Evolutionary conservation across 495 filamentous ascomycete genomes (phyloP), one percentile per base, ranked within the genome.

Genomic region (Penicillium simplicissimum): DNA sequence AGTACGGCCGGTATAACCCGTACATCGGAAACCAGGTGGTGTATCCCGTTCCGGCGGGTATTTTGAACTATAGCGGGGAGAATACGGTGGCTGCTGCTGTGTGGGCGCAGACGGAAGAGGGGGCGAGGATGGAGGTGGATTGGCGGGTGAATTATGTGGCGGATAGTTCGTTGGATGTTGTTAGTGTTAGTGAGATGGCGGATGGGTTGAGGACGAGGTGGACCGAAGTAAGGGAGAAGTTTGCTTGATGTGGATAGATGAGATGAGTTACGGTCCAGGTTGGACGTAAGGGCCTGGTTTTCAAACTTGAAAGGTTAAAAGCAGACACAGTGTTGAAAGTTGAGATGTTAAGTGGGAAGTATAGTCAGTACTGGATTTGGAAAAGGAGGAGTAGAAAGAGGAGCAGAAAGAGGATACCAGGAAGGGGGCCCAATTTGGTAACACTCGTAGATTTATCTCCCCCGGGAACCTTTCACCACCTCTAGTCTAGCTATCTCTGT

Each of bases 21-120:
- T 72, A 82, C 59, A 78, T 83, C 45, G 82, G 81, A 0, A 81
- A 82, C 14, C 80, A 84, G 71, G 77, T 82, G 1, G 73, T 69
- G 23, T 84, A 78, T 62, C 80, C 80, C 7, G 70, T 83, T 62
- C 82, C 81, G 0, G 75, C 74, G 2, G 81, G 82, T 1, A 69
- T 84, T 14, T 52, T 84, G 53, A 77, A 83, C 49, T 81, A 76
- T 55, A 67, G 35, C 10, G 80, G 81, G 0, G 61, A 74, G 52
- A 83, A 84, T 60, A 79, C 77, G 7, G 54, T 84, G 33, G 75
- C 65, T 0, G 55, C 83, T n/a, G 77, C 75, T 56, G 60, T 83
- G 25, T 84, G 82, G 80, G 74, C 76, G 35, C 74, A 79, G 72
- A 79, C 65, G 2, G 80, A 79, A 52, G 76, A 63, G 3, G 79